These are phyloP conservation scores for Prunus mira DNA, from an alignment of 306 rosid genomes.

Conservation along the genomic window DNA sequence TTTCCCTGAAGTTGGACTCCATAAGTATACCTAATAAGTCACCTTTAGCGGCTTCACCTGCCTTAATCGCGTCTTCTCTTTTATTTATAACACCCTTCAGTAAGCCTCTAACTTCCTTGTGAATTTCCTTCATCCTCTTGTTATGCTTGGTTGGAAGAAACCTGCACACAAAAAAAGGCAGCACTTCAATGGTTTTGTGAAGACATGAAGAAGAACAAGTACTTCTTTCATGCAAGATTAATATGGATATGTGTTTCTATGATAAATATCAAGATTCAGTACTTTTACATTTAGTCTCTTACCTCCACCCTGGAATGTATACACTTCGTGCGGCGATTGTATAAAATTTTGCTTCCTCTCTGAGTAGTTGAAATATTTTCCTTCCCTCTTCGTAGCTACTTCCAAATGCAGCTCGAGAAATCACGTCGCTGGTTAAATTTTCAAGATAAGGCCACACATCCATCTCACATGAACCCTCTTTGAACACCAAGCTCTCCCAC, in stretches of 20 bases:
- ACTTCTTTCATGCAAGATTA: too few species aligned
- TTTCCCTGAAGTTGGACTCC: background rate
- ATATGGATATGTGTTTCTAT: too few species aligned
- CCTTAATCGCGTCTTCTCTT: slow-evolving; percentile 23
- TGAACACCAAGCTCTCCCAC: slow-evolving; percentile 20
- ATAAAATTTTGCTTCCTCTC: background rate
- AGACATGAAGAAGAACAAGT: too few species aligned
- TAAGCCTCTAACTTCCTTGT: slow-evolving; percentile 20
- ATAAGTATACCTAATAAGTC: slow-evolving; percentile 18
- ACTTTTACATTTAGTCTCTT: background rate
- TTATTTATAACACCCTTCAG: slow-evolving; percentile 26
- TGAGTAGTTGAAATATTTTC: slow-evolving; percentile 42
- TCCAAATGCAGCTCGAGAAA: slow-evolving; percentile 46
- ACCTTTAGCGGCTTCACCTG: slow-evolving; percentile 27
- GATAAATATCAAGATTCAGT: too few species aligned
- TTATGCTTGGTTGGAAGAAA: slow-evolving; percentile 5
- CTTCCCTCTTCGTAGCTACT: slow-evolving; percentile 50
- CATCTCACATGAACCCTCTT: slow-evolving; percentile 8
- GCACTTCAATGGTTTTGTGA: too few species aligned
- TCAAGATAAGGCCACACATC: slow-evolving; percentile 26
- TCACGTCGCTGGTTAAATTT: slow-evolving; percentile 9
- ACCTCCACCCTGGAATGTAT: slow-evolving; percentile 39
- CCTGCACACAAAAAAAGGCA: background rate
- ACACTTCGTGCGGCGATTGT: background rate
- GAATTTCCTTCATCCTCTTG: slow-evolving; percentile 26